Base-by-base conservation (phyloP, 228 moss, liverwort and hornwort species). In the Sphagnum magellanicum region DNA sequence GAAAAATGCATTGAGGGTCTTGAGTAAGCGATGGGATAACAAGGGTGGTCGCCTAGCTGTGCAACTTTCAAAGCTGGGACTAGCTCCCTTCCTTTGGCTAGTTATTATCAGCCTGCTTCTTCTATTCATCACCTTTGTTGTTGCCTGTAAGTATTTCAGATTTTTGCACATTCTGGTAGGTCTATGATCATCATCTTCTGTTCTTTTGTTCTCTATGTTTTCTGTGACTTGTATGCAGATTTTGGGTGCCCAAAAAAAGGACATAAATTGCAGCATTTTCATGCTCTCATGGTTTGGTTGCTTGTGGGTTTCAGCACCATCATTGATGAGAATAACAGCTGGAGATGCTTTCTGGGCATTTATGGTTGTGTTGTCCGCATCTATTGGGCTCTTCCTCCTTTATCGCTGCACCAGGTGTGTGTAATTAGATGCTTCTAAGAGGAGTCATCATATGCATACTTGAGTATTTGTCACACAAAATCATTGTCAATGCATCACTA, bases 51-150 rank as follows among this genome's bases (percentile, higher is more conserved):
- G 32, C 32, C 32, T 32, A 32, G 49, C 81, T 8, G 81, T 78
- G 68, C 78, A 72, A 74, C 69, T 85, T 65, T 74, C 76, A 4
- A 81, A 67, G 65, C 16, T 81, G 77, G 85, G 85, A 4, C 77
- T 86, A 16, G 85, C 85, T 6, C 85, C 85, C 7, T 74, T 82
- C 47, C 68, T 86, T 14, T 81, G 81, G 85, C 57, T 61, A 13
- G 8, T 59, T 52, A 63, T 82, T 16, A 48, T 81, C 15, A 52
- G 10, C 50, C 10, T 86, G 79, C 51, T 79, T 32, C 67, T 68
- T 46, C 53, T 53, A 4, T 86, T 79, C 50, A 68, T 60, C 4
- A 67, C 69, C 53, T 86, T 79, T 17, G 79, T 86, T 5, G 71
- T 81, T 5, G 47, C 72, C 11, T 77, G 77, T 77, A 73, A 77